Percentiles rank a stretch among this genome's conserved stretches.
Evolutionary conservation across 2,329 filamentous ascomycete species (phyloP).

Genomic region (Sarocladium brachiariae): DNA sequence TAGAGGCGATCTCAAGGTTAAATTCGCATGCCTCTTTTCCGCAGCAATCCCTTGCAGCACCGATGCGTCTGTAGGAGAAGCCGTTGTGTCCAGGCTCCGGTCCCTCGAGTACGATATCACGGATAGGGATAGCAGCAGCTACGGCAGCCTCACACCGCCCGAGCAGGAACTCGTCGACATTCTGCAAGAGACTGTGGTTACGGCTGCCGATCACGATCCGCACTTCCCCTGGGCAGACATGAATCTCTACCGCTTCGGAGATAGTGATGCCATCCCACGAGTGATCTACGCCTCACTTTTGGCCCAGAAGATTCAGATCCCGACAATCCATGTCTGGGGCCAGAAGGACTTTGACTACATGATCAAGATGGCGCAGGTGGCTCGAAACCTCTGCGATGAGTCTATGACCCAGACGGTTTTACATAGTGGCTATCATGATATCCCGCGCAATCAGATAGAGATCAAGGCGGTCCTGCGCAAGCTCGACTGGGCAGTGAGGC

Average conservation of each 20-base stretch:
- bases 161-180: constrained; percentile 7
- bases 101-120: constrained; percentile 6
- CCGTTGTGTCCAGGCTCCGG: neutral
- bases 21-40: constrained; percentile 5
- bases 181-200: constrained; percentile 1
- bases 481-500: constrained; percentile 5
- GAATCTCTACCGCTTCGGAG: constrained; percentile 3
- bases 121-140: neutral
- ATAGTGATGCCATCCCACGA: neutral
- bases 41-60: constrained; percentile 4
- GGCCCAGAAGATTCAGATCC: constrained; percentile 8
- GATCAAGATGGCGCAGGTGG: constrained; percentile 7
- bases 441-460: constrained; percentile 1
- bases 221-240: constrained; percentile 4
- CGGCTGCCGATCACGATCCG: neutral
- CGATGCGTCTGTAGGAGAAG: neutral
- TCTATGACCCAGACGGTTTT: constrained; percentile 1
- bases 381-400: constrained; percentile 2
- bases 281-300: constrained; percentile 4
- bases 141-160: neutral
- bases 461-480: constrained; percentile 5
- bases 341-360: constrained; percentile 7
- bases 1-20: neutral
- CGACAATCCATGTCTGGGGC: constrained; percentile 6
- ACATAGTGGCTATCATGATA: constrained; percentile 3